phyloP scores from a whole-genome alignment of 2,329 filamentous ascomycete species.

The Fusarium brachygibbosum region DNA sequence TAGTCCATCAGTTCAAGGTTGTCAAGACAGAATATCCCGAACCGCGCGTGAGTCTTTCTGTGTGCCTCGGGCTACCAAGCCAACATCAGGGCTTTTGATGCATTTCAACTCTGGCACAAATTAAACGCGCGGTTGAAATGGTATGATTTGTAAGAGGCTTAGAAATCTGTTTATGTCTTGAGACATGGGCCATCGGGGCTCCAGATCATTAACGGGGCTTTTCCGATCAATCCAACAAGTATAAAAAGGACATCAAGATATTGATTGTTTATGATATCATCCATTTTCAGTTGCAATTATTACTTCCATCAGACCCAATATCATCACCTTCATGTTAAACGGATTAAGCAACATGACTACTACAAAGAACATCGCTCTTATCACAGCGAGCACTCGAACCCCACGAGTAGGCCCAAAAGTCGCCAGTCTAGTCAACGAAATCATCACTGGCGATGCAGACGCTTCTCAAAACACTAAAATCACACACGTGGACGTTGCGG shows the following conservation, averaged over 20 bases:
- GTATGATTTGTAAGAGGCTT: background rate
- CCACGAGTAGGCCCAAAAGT: conserved; percentile 21
- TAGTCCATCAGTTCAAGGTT: background rate
- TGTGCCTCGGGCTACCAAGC: background rate
- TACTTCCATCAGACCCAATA: background rate
- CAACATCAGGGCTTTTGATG: background rate
- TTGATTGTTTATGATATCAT: too few relatives aligned
- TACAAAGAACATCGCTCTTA: conserved; percentile 30
- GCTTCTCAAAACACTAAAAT: conserved; percentile 10
- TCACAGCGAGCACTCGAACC: conserved; percentile 27
- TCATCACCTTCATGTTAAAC: too few relatives aligned
- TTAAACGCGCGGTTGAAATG: background rate
- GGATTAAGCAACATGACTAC: background rate
- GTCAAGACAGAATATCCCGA: background rate
- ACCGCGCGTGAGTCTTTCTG: background rate
- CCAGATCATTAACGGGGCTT: background rate
- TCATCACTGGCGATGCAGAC: conserved; percentile 17
- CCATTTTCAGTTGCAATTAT: background rate
- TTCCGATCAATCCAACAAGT: background rate
- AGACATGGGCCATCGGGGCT: background rate
- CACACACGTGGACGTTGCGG: conserved; percentile 19
- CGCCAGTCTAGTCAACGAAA: conserved; percentile 10
- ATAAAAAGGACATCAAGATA: background rate
- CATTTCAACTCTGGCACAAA: fast-evolving
- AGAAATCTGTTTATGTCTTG: background rate